Evolutionary conservation across 768 basidiomycete genomes (phyloP), one percentile per base, ranked within the genome.

Genomic region (Leccinum longicurvipes): DNA sequence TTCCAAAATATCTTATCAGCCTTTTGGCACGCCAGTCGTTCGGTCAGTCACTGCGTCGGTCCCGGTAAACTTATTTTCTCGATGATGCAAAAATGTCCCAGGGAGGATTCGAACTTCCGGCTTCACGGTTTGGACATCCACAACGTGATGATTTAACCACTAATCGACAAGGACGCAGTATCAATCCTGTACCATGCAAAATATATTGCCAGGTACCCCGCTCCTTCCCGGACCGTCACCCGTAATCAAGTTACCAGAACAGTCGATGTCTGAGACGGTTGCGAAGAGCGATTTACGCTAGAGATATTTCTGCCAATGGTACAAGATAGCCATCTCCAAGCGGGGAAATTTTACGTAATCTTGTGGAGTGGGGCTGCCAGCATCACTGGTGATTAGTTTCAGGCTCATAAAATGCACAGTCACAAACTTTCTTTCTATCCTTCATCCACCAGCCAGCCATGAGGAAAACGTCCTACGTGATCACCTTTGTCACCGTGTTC

Each of bases 381-480:
- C 41, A 42, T 1, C 19, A 21, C 12, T 8, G 9, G 19, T 25
- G 15, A 14, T 34, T n/a, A n/a, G n/a, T n/a, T n/a, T n/a, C 47
- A 11, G 28, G 25, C 19, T 15, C 46, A 29, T 50, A 50, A 34
- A 50, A 10, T 50, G 50, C 31, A 24, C 31, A n/a, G 12, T 21
- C 45, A 39, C 12, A 47, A 12, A 17, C 19, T 60, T 42, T 42
- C 6, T n/a, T 23, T 21, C 31, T 42, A 10, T 24, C 32, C 6
- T 36, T 21, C 48, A 17, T 28, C 50, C 47, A 25, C 32, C 49
- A 49, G 11, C 49, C 47, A 49, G 65, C 51, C 27, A 87, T 89
- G 87, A 77, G 87, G 59, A 88, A 86, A 63, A 81, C 78, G 1
- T 89, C 85, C 1, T 90, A 90, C 59, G 80, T 79, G 25, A 59